phyloP scores from a whole-genome alignment of 768 basidiomycete genomes.

The Jaapia argillacea region DNA sequence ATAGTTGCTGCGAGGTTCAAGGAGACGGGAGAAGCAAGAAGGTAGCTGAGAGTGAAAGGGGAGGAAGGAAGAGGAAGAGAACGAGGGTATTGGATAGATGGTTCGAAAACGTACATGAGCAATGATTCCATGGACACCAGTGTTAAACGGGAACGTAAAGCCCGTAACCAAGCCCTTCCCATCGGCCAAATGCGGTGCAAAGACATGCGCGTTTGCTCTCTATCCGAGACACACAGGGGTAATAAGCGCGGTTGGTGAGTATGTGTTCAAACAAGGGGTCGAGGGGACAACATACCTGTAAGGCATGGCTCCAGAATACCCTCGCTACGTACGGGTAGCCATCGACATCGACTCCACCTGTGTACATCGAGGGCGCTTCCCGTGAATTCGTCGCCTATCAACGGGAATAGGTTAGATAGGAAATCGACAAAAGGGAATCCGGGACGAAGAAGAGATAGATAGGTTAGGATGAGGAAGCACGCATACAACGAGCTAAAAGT shows the following conservation, averaged over 20 bases:
- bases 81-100: not conserved
- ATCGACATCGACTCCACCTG: conserved; percentile 41
- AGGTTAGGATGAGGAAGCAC: too few species aligned
- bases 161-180: conserved; percentile 38
- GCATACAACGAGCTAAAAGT: too few species aligned
- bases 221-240: conserved; percentile 13
- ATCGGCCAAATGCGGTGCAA: conserved; percentile 35
- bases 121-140: conserved; percentile 56
- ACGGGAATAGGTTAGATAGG: too few species aligned
- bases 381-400: conserved; percentile 32
- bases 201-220: conserved; percentile 47
- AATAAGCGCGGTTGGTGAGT: not conserved
- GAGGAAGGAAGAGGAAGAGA: too few species aligned
- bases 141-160: conserved; percentile 57
- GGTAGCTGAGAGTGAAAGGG: too few species aligned
- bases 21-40: conserved; percentile 2
- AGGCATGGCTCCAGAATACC: conserved; percentile 53
- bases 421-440: too few species aligned
- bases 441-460: too few species aligned
- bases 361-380: conserved; percentile 40
- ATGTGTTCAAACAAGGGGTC: too few species aligned
- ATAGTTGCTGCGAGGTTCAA: not conserved
- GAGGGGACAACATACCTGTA: conserved; percentile 42
- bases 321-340: conserved; percentile 49
- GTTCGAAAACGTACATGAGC: conserved; percentile 41